Evolutionary conservation across 2,329 filamentous ascomycete species (phyloP).

Genomic region (Talaromyces sp.): DNA sequence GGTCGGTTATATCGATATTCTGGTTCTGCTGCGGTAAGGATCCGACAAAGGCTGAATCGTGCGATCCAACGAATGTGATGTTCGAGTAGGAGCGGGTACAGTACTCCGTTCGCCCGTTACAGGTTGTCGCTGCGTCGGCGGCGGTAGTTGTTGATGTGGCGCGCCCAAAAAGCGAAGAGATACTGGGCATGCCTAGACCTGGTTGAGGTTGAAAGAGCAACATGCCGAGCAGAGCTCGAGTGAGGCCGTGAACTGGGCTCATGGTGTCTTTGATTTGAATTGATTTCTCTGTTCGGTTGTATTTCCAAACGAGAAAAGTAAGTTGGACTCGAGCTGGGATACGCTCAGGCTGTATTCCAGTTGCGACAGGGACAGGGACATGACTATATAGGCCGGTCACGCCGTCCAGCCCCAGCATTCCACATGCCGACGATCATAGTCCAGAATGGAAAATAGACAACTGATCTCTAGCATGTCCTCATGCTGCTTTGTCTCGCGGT

Average conservation of each 20-base stretch:
- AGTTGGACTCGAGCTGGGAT: no score
- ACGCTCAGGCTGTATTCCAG: no score
- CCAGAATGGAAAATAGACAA: constrained; percentile 10
- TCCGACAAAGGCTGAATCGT: constrained; percentile 68
- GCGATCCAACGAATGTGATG: constrained; percentile 64
- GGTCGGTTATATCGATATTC: constrained; percentile 58
- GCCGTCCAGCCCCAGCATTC: no score
- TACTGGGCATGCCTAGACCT: not conserved
- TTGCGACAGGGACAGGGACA: no score
- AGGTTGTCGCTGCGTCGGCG: constrained; percentile 35
- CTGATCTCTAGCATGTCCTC: constrained; percentile 10
- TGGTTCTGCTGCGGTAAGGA: constrained; percentile 60
- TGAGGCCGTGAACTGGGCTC: constrained; percentile 5
- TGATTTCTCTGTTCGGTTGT: not conserved
- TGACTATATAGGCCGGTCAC: no score
- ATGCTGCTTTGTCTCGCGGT: constrained; percentile 5
- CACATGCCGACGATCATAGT: constrained; percentile 15
- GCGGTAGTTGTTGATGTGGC: constrained; percentile 8
- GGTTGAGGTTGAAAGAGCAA: constrained; percentile 3
- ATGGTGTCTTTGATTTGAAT: constrained; percentile 6
- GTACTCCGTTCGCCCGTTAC: constrained; percentile 61
- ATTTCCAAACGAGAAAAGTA: no score
- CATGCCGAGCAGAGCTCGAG: constrained; percentile 7
- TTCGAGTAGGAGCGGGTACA: constrained; percentile 63
- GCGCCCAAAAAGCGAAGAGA: constrained; percentile 1